Evolutionary conservation across 2,329 filamentous ascomycete genomes (phyloP), one percentile per base, ranked within the genome.

Genomic region (Tolypocladium pustulatum): DNA sequence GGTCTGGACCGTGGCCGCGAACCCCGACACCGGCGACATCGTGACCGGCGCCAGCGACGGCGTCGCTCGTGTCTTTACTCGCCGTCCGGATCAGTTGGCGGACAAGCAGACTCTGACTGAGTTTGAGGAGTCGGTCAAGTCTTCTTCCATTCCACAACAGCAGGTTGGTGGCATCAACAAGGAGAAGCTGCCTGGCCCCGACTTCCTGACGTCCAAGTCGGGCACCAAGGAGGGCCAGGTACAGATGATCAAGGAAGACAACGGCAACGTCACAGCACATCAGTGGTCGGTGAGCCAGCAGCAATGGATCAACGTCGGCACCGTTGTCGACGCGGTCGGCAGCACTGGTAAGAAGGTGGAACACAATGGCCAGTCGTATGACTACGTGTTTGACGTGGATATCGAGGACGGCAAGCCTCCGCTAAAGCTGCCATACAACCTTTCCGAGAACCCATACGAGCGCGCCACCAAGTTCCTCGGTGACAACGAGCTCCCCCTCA

Each of bases 141-240:
- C 83, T 13, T 96, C 91, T 0, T 84, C 91, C 2, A 96, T 97
- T 69, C 91, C 92, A 0, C 87, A 93, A 67, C 89, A 97, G 68
- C 88, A 93, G 62, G 77, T 93, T 25, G 87, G 88, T 1, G 83
- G 85, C 4, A 85, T 97, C 72, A 93, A 97, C 74, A 96, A 96
- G 71, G 92, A 96, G 72, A 86, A 94, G 67, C 79, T 97, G 1
- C 91, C 93, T 0, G 91, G 92, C 0, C 90, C 90, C 17, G 91
- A 95, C 22, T 97, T 96, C 66, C 76, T 99, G 10, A 83, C 85
- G 58, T 83, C 83, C 58, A 92, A 91, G 65, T 84, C 86, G 0
- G 94, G 94, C 4, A 94, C 90, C n/a, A 96, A 96, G 73, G 94
- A 99, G 63, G 94, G 94, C 0, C 93, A 99, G 69, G 89, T 96